Percentiles rank a stretch among this genome's conserved stretches.
These are phyloP conservation scores for Globisporangium cederbergense DNA, from an alignment of 352 stramenopile species.

Conservation along the genomic window DNA sequence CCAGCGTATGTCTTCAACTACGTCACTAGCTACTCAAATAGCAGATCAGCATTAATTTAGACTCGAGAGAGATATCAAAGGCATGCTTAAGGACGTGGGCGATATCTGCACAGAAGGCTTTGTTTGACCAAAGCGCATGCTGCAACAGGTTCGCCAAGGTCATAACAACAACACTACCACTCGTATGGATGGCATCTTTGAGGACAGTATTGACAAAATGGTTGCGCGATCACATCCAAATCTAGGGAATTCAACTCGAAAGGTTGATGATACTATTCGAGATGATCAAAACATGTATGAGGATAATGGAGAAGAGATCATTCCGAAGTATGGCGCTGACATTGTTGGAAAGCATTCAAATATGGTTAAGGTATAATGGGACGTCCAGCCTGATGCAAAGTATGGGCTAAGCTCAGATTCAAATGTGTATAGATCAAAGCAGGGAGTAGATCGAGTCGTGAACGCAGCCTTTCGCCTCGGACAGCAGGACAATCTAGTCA, in stretches of 20 bases:
- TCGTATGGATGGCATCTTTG: slow-evolving; percentile 2
- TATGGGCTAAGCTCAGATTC: neutral
- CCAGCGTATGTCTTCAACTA: neutral
- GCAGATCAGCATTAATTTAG: neutral
- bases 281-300: slow-evolving; percentile 6
- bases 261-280: neutral
- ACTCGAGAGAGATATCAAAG: slow-evolving; percentile 1
- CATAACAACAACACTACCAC: neutral
- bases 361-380: neutral
- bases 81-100: neutral
- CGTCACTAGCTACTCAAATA: neutral
- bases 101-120: neutral
- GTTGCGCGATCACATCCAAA: slow-evolving; percentile 1
- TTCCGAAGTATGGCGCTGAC: neutral
- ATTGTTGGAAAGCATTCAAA: slow-evolving; percentile 2
- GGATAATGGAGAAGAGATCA: neutral
- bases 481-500: too few species aligned
- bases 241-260: neutral
- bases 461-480: too few species aligned
- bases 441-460: neutral
- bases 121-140: neutral
- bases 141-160: neutral
- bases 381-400: slow-evolving; percentile 1
- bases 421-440: slow-evolving; percentile 8
- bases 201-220: neutral